These are phyloP conservation scores for Aspergillus sp. DNA, from an alignment of 2,329 filamentous ascomycete genomes.

Conservation along the genomic window DNA sequence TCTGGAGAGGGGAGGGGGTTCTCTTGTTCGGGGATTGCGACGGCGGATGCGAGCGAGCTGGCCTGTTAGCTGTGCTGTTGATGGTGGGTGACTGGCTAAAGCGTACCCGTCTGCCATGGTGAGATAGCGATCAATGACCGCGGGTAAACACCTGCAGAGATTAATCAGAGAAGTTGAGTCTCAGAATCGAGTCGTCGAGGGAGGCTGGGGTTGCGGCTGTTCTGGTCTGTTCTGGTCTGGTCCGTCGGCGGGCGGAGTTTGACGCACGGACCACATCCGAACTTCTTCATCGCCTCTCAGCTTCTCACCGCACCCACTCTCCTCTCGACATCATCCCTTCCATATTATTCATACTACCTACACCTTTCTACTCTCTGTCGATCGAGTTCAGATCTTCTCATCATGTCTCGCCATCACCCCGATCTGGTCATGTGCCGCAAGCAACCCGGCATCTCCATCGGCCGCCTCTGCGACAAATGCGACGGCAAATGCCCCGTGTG, in stretches of 20 bases:
- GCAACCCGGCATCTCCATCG: constrained; percentile 95
- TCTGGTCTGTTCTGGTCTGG: not conserved
- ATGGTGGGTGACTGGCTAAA: not conserved
- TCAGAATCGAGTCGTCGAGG: not conserved
- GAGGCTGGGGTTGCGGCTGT: not conserved
- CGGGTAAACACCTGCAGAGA: not conserved
- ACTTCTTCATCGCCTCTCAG: constrained; percentile 26
- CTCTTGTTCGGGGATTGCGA: constrained; percentile 50
- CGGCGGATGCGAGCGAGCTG: constrained; percentile 51
- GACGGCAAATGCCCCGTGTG: constrained; percentile 99
- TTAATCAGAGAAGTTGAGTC: not conserved
- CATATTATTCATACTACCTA: not conserved
- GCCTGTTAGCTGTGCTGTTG: too few relatives aligned
- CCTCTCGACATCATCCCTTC: not conserved
- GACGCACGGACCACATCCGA: constrained; percentile 34
- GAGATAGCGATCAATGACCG: not conserved
- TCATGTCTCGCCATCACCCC: constrained; percentile 92
- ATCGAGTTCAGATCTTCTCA: not conserved
- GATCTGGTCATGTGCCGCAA: constrained; percentile 99
- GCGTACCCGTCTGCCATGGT: not conserved
- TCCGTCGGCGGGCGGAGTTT: constrained; percentile 5
- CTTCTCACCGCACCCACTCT: not conserved
- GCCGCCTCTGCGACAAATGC: constrained; percentile 98
- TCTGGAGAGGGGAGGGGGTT: constrained; percentile 27
- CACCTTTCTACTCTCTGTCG: not conserved